Percentiles rank a stretch among this genome's conserved stretches.
phyloP scores from a whole-genome alignment of 257 asterid genomes.

The Solanum neorickii region DNA sequence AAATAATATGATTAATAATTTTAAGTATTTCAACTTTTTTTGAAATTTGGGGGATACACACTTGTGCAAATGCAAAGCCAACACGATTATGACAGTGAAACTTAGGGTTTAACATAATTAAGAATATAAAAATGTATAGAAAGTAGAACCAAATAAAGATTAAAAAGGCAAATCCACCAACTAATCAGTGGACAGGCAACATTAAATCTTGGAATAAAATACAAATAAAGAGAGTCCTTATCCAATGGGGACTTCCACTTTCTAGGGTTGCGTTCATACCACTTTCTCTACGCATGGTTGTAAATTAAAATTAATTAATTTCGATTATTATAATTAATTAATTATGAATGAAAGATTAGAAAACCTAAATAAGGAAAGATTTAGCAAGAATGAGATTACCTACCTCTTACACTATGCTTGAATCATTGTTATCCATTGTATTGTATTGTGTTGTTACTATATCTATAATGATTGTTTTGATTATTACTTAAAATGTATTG shows the following conservation, averaged over 20 bases:
- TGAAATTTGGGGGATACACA: background rate
- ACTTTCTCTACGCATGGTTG: slow-evolving; percentile 1
- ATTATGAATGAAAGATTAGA: background rate
- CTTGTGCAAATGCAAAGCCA: slow-evolving; percentile 12
- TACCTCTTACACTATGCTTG: background rate
- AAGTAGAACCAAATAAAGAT: background rate
- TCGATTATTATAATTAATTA: background rate
- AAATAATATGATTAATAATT: background rate
- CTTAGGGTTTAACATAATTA: background rate
- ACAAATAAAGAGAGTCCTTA: background rate
- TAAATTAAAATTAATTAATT: background rate
- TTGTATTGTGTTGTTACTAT: too few relatives aligned
- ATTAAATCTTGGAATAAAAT: background rate
- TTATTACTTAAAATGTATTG: too few relatives aligned
- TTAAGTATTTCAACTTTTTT: background rate
- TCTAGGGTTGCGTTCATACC: slow-evolving; percentile 13
- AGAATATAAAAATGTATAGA: background rate
- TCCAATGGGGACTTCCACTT: slow-evolving; percentile 29
- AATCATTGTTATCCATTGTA: too few relatives aligned
- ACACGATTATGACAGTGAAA: slow-evolving; percentile 19
- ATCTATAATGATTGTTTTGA: too few relatives aligned
- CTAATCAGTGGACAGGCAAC: slow-evolving; percentile 27
- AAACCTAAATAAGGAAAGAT: background rate
- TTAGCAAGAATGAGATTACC: background rate
- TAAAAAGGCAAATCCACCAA: slow-evolving; percentile 24